Conservation (phyloP, 768 basidiomycete genomes). For the Termitomyces sp. region DNA sequence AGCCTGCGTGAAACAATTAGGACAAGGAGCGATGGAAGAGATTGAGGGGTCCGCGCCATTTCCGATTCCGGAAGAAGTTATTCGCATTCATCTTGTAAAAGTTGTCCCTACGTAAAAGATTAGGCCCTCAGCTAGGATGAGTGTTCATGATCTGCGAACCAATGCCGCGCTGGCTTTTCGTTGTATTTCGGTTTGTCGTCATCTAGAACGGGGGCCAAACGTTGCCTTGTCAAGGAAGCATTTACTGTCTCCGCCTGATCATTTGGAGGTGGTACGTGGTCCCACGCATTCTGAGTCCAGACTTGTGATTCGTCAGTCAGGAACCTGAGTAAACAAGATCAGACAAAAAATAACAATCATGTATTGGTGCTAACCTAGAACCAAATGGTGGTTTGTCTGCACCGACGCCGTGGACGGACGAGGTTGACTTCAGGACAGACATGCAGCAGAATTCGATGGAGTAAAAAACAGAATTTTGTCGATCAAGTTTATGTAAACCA, state of each 20-base stretch:
- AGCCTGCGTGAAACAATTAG: slow-evolving; percentile 43
- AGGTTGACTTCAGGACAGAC: slow-evolving; percentile 32
- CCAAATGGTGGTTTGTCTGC: slow-evolving; percentile 63
- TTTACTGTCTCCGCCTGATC: slow-evolving; percentile 76
- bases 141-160: slow-evolving; percentile 35
- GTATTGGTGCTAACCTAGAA: slow-evolving; percentile 41
- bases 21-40: not conserved
- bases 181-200: slow-evolving; percentile 70
- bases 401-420: slow-evolving; percentile 60
- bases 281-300: slow-evolving; percentile 89
- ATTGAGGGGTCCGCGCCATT: slow-evolving; percentile 49
- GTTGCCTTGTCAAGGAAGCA: slow-evolving; percentile 66
- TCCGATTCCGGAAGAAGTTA: slow-evolving; percentile 93
- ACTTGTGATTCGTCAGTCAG: slow-evolving; percentile 66
- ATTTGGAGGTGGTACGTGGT: slow-evolving; percentile 78
- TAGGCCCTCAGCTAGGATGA: slow-evolving; percentile 6
- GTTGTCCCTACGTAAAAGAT: slow-evolving; percentile 66
- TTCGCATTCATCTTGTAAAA: slow-evolving; percentile 83
- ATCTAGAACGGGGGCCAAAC: slow-evolving; percentile 63
- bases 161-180: slow-evolving; percentile 65
- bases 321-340: slow-evolving; percentile 41
- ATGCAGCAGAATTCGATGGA: not conserved
- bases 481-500: slow-evolving; percentile 14
- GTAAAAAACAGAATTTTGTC: not conserved
- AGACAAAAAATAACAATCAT: not conserved